Evolutionary conservation across 2,329 filamentous ascomycete genomes (phyloP).

Genomic region (Xylariaceae sp.): DNA sequence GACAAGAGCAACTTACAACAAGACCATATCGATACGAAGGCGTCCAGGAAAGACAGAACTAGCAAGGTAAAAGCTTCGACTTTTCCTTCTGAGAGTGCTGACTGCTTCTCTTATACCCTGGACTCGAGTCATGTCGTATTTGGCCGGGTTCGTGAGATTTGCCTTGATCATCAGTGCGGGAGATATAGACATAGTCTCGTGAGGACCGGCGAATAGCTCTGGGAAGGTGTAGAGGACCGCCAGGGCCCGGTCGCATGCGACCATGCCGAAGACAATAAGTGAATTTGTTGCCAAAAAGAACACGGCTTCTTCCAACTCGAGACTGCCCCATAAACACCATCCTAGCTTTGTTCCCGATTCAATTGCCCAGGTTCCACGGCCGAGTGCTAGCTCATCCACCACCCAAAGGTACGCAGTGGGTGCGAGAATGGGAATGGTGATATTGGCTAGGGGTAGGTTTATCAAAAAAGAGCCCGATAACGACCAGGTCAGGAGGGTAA

Average conservation of each 20-base stretch:
- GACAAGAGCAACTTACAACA: slow-evolving; percentile 46
- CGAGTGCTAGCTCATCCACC: slow-evolving; percentile 66
- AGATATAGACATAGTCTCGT: slow-evolving; percentile 42
- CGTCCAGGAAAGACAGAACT: slow-evolving; percentile 67
- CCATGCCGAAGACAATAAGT: slow-evolving; percentile 66
- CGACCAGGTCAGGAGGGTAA: slow-evolving; percentile 62
- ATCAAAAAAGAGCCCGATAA: slow-evolving; percentile 64
- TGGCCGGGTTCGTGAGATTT: slow-evolving; percentile 41
- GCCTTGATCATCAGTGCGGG: slow-evolving; percentile 51
- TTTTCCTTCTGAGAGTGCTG: slow-evolving; percentile 58
- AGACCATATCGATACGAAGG: slow-evolving; percentile 64
- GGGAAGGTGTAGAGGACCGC: slow-evolving; percentile 65
- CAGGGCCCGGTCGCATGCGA: slow-evolving; percentile 67
- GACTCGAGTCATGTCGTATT: slow-evolving; percentile 58
- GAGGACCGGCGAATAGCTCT: slow-evolving; percentile 49
- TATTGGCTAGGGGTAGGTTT: slow-evolving; percentile 56
- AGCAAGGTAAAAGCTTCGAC: slow-evolving; percentile 71
- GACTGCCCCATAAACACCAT: slow-evolving; percentile 57
- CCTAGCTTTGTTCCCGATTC: slow-evolving; percentile 65
- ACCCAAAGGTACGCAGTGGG: slow-evolving; percentile 71
- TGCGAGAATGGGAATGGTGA: slow-evolving; percentile 56
- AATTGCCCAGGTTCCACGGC: slow-evolving; percentile 70
- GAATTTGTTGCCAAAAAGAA: slow-evolving; percentile 72
- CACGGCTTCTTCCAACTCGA: slow-evolving; percentile 72
- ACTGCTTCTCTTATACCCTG: slow-evolving; percentile 59